Conservation (phyloP, 495 filamentous ascomycete genomes). For the Paragyromitra xinjiangensis region DNA sequence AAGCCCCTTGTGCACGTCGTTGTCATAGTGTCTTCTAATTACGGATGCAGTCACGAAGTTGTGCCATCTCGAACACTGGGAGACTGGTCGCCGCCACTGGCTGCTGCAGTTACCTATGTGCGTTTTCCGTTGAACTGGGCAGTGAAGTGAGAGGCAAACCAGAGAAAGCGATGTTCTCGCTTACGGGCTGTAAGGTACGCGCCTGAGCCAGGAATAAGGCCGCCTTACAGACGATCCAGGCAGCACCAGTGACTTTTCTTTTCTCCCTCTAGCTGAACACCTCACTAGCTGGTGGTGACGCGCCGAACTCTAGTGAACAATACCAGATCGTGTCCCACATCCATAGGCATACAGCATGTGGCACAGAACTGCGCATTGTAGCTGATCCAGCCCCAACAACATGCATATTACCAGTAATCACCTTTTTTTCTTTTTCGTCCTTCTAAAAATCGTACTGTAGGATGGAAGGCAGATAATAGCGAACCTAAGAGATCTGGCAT, state of each 20-base stretch:
- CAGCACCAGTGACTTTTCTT: conserved; percentile 10
- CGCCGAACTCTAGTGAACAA: background rate
- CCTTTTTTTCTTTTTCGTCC: background rate
- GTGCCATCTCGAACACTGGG: conserved; percentile 24
- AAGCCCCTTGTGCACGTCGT: conserved; percentile 14
- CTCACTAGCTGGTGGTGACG: conserved; percentile 37
- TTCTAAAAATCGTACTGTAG: background rate
- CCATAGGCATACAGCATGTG: conserved; percentile 3
- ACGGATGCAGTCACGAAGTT: conserved; percentile 1
- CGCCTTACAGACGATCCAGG: conserved; percentile 3
- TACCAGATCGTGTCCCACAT: conserved; percentile 15
- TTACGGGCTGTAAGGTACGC: conserved; percentile 41
- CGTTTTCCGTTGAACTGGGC: conserved; percentile 9
- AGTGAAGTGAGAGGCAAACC: conserved; percentile 37
- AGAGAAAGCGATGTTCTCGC: conserved; percentile 33
- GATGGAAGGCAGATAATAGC: background rate
- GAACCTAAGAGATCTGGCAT: conserved; percentile 16
- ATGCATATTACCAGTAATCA: conserved; percentile 13
- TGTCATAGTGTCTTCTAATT: conserved; percentile 19
- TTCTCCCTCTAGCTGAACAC: conserved; percentile 29
- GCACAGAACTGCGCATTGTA: conserved; percentile 1
- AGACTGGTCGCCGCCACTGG: conserved; percentile 23
- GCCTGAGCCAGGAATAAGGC: conserved; percentile 12
- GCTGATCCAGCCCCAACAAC: conserved; percentile 28
- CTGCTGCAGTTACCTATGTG: background rate